phyloP scores from a whole-genome alignment of 2,329 filamentous ascomycete genomes.

The Colletotrichum sojae region DNA sequence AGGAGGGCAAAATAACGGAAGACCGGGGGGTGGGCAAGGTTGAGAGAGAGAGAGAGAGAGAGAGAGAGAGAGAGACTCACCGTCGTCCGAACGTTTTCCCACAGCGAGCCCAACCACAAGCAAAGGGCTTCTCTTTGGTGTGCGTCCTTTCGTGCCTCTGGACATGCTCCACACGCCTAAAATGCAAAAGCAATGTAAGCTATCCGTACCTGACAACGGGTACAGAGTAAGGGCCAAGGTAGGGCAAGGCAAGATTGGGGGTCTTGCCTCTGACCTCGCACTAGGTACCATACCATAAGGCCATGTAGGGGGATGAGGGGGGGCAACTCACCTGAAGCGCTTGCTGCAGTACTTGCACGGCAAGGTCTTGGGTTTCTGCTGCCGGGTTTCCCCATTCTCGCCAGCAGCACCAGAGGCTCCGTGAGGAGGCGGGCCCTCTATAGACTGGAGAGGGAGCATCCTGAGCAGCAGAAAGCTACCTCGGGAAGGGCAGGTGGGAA shows the following conservation, averaged over 20 bases:
- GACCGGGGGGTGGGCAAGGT: slow-evolving; percentile 31
- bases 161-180: slow-evolving; percentile 75
- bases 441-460: slow-evolving; percentile 69
- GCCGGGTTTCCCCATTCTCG: slow-evolving; percentile 66
- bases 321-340: slow-evolving; percentile 68
- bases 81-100: slow-evolving; percentile 74
- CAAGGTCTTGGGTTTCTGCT: slow-evolving; percentile 73
- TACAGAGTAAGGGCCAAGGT: slow-evolving; percentile 34
- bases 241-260: slow-evolving; percentile 39
- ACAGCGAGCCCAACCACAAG: slow-evolving; percentile 71
- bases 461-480: slow-evolving; percentile 44
- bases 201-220: slow-evolving; percentile 47
- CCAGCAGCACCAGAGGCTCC: slow-evolving; percentile 51
- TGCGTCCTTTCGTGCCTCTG: slow-evolving; percentile 75
- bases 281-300: too few relatives aligned
- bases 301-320: neutral
- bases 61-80: slow-evolving; percentile 58
- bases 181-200: slow-evolving; percentile 57
- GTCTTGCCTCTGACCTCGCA: slow-evolving; percentile 11
- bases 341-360: slow-evolving; percentile 76
- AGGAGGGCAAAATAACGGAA: slow-evolving; percentile 29
- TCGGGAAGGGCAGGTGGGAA: slow-evolving; percentile 21
- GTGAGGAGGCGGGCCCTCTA: slow-evolving; percentile 61
- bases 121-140: slow-evolving; percentile 76
- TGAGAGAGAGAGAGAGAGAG: slow-evolving; percentile 44